These are phyloP conservation scores for Moricandia moricandioides DNA, from an alignment of 345 rosid genomes.

Conservation along the genomic window DNA sequence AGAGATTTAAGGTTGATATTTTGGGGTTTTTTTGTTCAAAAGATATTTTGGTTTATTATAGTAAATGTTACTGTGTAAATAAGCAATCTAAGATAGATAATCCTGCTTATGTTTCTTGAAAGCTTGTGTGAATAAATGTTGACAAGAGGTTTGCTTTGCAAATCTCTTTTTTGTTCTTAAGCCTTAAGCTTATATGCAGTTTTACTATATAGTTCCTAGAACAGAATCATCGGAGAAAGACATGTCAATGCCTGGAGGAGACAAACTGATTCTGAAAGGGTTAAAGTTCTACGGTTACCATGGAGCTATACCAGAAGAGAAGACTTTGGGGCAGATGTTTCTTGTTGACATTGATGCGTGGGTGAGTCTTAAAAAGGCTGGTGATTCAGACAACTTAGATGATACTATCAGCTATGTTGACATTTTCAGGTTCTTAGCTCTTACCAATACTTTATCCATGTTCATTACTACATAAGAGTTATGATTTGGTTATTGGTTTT, in stretches of 20 bases:
- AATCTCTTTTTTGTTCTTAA: neutral
- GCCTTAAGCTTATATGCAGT: neutral
- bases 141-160: neutral
- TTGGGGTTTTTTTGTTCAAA: no score
- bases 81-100: neutral
- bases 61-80: neutral
- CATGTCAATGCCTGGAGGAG: constrained; percentile 13
- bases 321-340: constrained; percentile 77
- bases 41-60: neutral
- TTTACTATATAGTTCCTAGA: neutral
- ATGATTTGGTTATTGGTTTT: neutral
- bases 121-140: neutral
- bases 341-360: constrained; percentile 87
- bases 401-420: constrained; percentile 84
- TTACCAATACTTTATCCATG: neutral
- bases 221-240: constrained; percentile 11
- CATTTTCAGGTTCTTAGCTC: constrained; percentile 55
- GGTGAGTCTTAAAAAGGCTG: constrained; percentile 77
- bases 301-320: constrained; percentile 78
- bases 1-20: neutral
- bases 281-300: constrained; percentile 83
- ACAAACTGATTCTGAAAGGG: constrained; percentile 55
- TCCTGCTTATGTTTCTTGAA: neutral
- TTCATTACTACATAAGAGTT: neutral
- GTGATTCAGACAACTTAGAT: constrained; percentile 55